Evolutionary conservation across 1,139 yeast species (phyloP), one percentile per base, ranked within the genome.

Genomic region (Citeromyces hawaiiensis): DNA sequence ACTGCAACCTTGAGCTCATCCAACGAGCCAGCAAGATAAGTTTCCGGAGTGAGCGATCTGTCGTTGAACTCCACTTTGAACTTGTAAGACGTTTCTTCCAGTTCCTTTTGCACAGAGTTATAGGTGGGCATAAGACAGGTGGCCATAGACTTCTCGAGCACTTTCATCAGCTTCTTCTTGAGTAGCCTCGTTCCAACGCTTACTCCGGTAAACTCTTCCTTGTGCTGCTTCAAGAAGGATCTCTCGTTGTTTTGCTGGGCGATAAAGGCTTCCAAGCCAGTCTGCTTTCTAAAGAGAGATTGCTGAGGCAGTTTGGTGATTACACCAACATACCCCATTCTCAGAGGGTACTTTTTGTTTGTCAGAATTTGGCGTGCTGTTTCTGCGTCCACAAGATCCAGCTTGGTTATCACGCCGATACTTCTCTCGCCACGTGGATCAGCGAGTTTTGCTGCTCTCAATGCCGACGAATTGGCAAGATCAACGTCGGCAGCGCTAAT

Each of bases 401-500:
- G 61, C 55, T 93, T 93, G 3, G 98, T 91, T 40, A 91, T 76
- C 7, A 91, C 97, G 41, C 99, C 99, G 46, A 91, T 81, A 0
- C 98, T 91, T 54, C 98, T 72, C 54, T 85, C 93, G 37, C 98
- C 97, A 40, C 78, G 68, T 13, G 98, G 97, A 54, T 91, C 98
- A 0, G 93, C 88, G n/a, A 69, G 46, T 47, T 88, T 77, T n/a
- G 95, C 83, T 0, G 97, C 96, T 44, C 94, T 68, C 44, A 91
- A 70, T 0, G 98, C 97, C 2, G 96, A 76, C 30, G 96, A 86
- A 56, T 91, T 91, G 1, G 98, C 98, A 54, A 93, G 67, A 64
- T 93, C 99, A 2, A 91, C 98, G 60, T 93, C 97, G 0, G 98
- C 98, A 1, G 98, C 91, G 11, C 95, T 85, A 29, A 93, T 91